Base-by-base conservation (phyloP, 2,329 filamentous ascomycete genomes). In the Colletotrichum sp. region DNA sequence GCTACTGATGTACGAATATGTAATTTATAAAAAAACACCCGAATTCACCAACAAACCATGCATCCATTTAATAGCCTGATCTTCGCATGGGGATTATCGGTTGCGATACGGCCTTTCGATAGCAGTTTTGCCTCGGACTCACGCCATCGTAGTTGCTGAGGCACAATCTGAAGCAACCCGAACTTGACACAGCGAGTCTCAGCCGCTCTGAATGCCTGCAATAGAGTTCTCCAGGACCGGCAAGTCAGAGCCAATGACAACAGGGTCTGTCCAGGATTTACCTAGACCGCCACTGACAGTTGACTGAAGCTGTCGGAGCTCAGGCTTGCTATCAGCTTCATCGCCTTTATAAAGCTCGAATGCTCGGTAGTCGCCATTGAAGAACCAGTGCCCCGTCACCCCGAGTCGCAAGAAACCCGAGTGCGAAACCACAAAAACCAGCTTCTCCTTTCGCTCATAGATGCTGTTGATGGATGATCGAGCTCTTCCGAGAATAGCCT, bases 351-450 rank as follows among this genome's bases (percentile, higher is more conserved):
- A 86, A 78, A 92, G 91, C 21, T 90, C 88, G 79, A 94, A 94
- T 34, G 94, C 85, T 15, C 92, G 88, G 82, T 92, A 94, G 79
- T 94, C 92, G 13, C 89, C 90, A 77, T 94, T 94, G 81, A 89
- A 90, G 79, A 87, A 92, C 85, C 86, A 90, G 78, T 85, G 86
- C 3, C 91, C 89, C 10, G 87, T 88, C 9, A 94, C 88, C 10
- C 88, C 91, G 5, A 86, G 82, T n/a, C 92, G 85, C 77, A 94
- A 79, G 81, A 94, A 94, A 0, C 89, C 91, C 3, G 92, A 91
- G 83, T 94, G 92, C 3, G 90, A 90, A 6, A 94, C 92, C 0
- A 94, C 92, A 12, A 92, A 87, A 70, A 94, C 88, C 68, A 92
- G 86, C 78, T 91, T 90, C 83, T 94, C 92, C 0, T 89, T 88